Conservation (phyloP, 129 eudicot genomes). For the Mikania micrantha region DNA sequence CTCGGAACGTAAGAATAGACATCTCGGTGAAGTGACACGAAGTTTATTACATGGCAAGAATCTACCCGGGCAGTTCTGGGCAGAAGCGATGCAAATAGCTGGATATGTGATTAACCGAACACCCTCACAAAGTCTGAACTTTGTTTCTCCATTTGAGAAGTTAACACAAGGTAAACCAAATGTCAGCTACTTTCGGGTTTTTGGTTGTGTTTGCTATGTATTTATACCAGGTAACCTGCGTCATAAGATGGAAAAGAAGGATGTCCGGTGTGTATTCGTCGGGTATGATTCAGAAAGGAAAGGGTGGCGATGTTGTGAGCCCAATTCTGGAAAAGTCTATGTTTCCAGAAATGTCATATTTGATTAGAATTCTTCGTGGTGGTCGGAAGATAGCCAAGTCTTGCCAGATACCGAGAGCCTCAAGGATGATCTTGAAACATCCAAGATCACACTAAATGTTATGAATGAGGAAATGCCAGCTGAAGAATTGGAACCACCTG, state of each 20-base stretch:
- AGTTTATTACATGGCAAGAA: background rate
- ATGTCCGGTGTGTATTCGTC: too few species aligned
- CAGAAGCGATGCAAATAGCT: background rate
- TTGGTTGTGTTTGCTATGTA: background rate
- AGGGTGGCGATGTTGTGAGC: too few species aligned
- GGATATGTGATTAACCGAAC: too few species aligned
- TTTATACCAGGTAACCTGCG: too few species aligned
- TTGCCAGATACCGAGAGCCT: background rate
- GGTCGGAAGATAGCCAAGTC: background rate
- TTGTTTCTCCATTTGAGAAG: background rate
- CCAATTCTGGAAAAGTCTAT: background rate
- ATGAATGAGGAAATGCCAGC: background rate
- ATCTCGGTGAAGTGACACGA: background rate
- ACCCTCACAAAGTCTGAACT: background rate
- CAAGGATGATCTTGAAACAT: background rate
- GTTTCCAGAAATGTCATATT: background rate
- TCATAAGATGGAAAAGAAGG: too few species aligned
- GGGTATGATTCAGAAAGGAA: too few species aligned
- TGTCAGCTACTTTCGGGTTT: too few species aligned
- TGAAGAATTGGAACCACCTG: background rate
- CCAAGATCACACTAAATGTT: background rate
- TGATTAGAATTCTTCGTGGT: conserved; percentile 14
- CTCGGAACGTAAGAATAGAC: background rate
- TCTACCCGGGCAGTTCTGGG: background rate
- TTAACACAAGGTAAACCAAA: too few species aligned